Conservation (phyloP, 2,329 filamentous ascomycete species). For the Aspergillus sp. region DNA sequence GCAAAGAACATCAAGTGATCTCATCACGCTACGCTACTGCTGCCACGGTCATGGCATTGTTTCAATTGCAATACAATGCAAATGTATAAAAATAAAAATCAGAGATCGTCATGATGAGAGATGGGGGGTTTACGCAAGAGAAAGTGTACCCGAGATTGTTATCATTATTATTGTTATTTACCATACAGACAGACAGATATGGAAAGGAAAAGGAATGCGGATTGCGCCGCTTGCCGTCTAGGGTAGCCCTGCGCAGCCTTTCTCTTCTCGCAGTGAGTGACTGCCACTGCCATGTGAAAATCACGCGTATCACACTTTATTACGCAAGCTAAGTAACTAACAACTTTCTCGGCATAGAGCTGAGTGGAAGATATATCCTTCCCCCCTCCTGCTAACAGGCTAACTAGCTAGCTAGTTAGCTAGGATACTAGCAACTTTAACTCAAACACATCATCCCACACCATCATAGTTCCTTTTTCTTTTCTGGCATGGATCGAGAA, state of each 20-base stretch:
- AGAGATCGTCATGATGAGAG: constrained; percentile 7
- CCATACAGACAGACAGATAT: neutral
- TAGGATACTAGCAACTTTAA: neutral
- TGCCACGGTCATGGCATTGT: constrained; percentile 1
- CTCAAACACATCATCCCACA: neutral
- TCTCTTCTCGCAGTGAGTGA: too few species aligned
- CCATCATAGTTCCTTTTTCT: neutral
- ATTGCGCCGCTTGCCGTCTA: neutral
- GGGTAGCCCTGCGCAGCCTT: neutral
- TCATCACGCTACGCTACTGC: neutral
- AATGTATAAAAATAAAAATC: neutral
- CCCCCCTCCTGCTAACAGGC: too few species aligned
- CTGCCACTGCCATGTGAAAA: neutral
- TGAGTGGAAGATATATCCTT: neutral
- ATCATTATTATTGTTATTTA: too few species aligned
- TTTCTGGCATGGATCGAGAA: too few species aligned
- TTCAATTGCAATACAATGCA: too few species aligned
- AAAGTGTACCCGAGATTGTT: too few species aligned
- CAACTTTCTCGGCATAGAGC: too few species aligned
- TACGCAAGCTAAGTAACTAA: neutral
- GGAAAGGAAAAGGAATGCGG: constrained; percentile 3
- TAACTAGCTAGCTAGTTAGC: too few species aligned
- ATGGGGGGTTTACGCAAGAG: too few species aligned
- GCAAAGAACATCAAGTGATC: constrained; percentile 16
- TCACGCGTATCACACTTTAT: neutral